Conservation (phyloP, 495 filamentous ascomycete species). For the Penicillium bialowiezense region DNA sequence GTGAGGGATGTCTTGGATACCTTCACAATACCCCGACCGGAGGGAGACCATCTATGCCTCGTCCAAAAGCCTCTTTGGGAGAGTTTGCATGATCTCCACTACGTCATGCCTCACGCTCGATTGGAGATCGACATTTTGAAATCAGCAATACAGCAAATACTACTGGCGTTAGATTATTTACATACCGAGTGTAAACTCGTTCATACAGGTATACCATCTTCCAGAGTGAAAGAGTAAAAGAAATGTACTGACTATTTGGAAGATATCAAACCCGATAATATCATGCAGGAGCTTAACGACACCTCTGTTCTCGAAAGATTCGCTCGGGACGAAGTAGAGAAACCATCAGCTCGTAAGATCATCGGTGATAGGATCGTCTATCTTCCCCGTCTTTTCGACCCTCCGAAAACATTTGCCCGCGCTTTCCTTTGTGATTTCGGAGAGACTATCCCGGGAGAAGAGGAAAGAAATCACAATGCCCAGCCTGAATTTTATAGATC, state of each 20-base stretch:
- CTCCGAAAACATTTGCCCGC: constrained; percentile 22
- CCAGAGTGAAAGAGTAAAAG: constrained; percentile 8
- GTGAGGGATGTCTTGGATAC: constrained; percentile 27
- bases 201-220: constrained; percentile 30
- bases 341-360: constrained; percentile 36
- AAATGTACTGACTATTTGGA: constrained; percentile 12
- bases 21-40: constrained; percentile 27
- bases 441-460: constrained; percentile 59
- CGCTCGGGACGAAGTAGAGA: constrained; percentile 24
- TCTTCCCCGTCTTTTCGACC: constrained; percentile 30
- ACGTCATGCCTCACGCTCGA: background rate
- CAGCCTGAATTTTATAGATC: constrained; percentile 43
- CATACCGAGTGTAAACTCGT: constrained; percentile 50
- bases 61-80: constrained; percentile 44
- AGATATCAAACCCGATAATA: constrained; percentile 46
- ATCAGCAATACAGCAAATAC: constrained; percentile 26
- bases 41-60: constrained; percentile 33
- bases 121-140: constrained; percentile 11
- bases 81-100: constrained; percentile 30
- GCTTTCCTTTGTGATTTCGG: constrained; percentile 2
- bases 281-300: constrained; percentile 41
- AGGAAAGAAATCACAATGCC: constrained; percentile 26
- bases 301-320: constrained; percentile 33
- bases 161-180: constrained; percentile 44
- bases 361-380: constrained; percentile 15